Conservation (phyloP, 345 rosid species). For the Populus tremula region DNA sequence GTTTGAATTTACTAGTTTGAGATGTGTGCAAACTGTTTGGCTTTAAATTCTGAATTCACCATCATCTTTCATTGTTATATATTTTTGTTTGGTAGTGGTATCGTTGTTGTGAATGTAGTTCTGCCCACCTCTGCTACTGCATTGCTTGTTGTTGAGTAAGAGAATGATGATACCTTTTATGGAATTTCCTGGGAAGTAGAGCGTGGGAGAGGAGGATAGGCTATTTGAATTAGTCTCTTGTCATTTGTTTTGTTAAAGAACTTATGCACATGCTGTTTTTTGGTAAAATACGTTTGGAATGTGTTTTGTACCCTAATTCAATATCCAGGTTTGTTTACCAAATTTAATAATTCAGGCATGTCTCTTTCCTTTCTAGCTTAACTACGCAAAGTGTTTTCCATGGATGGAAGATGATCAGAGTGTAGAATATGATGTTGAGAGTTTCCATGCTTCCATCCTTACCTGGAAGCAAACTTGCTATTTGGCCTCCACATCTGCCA, state of each 20-base stretch:
- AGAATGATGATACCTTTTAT: background rate
- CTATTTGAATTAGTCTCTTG: background rate
- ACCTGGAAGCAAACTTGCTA: conserved; percentile 69
- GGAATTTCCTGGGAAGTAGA: background rate
- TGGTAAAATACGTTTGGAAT: background rate
- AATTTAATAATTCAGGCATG: conserved; percentile 4
- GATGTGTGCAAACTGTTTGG: background rate
- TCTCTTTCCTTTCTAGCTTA: conserved; percentile 49
- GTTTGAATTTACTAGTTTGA: conserved; percentile 3
- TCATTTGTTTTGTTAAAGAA: background rate
- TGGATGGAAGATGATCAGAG: conserved; percentile 49
- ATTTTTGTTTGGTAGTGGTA: background rate
- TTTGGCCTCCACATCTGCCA: conserved; percentile 61
- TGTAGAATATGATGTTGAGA: conserved; percentile 33
- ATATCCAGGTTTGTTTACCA: background rate
- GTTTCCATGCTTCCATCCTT: conserved; percentile 48
- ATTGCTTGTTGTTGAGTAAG: background rate
- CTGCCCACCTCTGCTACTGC: background rate
- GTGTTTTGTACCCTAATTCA: background rate
- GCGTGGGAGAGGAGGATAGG: background rate
- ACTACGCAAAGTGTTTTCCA: conserved; percentile 73
- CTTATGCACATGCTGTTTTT: too few species aligned
- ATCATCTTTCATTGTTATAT: background rate
- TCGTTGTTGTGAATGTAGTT: too few species aligned
- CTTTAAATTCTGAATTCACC: background rate